These are phyloP conservation scores for Paracoccidioides lutzii DNA, from an alignment of 2,329 filamentous ascomycete species.

Conservation along the genomic window DNA sequence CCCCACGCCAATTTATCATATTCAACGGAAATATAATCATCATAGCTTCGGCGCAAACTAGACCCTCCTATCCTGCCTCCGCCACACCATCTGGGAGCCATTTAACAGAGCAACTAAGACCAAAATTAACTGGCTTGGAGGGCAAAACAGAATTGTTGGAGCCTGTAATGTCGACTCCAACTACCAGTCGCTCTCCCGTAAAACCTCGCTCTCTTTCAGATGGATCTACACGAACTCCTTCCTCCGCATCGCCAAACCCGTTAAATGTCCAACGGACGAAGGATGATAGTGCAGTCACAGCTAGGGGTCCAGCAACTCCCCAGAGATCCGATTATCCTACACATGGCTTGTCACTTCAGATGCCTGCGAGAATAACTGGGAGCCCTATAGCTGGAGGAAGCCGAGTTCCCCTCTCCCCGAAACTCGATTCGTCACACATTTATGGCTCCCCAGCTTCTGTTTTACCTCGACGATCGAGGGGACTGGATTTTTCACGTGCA, in stretches of 20 bases:
- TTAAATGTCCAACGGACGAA: conserved; percentile 46
- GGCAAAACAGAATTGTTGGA: conserved; percentile 8
- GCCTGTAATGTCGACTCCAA: background rate
- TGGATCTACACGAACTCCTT: conserved; percentile 41
- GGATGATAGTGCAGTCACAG: conserved; percentile 49
- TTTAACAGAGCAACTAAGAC: conserved; percentile 25
- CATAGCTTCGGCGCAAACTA: background rate
- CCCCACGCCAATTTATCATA: no score
- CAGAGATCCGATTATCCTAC: conserved; percentile 50
- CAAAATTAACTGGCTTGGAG: conserved; percentile 13
- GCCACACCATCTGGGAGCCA: conserved; percentile 22
- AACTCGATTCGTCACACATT: conserved; percentile 69
- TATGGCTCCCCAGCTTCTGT: conserved; percentile 82
- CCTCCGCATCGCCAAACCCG: conserved; percentile 48
- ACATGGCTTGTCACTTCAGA: conserved; percentile 56
- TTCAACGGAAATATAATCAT: no score
- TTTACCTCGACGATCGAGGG: conserved; percentile 74
- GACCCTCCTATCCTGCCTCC: background rate
- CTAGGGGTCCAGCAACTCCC: conserved; percentile 53
- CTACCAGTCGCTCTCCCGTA: conserved; percentile 18
- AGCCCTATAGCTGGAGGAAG: conserved; percentile 41
- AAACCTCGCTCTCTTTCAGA: conserved; percentile 56
- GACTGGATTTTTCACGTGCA: conserved; percentile 83
- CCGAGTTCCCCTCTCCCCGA: conserved; percentile 63
- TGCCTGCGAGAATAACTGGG: conserved; percentile 40